Conservation (phyloP, 768 basidiomycete genomes). For the Clitopilus passeckerianus region DNA sequence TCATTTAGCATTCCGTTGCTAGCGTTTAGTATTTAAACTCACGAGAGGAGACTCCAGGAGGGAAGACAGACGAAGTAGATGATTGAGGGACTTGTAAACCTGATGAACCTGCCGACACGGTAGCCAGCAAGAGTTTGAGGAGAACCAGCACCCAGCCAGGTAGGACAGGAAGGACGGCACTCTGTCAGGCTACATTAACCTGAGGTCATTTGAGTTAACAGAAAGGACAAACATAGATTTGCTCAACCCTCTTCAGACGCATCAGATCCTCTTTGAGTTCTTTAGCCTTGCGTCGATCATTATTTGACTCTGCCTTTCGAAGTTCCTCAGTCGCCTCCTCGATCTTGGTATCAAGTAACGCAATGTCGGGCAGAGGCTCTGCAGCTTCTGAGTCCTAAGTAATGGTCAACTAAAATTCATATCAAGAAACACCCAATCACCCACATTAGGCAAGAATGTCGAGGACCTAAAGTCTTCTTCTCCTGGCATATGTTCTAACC, state of each 20-base stretch:
- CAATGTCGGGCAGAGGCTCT: constrained; percentile 71
- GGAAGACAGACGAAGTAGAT: constrained; percentile 66
- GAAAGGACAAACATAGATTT: constrained; percentile 70
- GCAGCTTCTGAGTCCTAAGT: constrained; percentile 51
- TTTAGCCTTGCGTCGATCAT: constrained; percentile 57
- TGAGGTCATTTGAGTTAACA: not conserved
- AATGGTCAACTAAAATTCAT: not conserved
- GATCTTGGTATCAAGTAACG: constrained; percentile 68
- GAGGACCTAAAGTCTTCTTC: constrained; percentile 53
- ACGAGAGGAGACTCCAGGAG: constrained; percentile 67
- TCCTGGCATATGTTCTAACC: constrained; percentile 76
- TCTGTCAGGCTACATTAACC: constrained; percentile 40
- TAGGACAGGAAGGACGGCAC: constrained; percentile 75
- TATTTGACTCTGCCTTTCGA: constrained; percentile 40
- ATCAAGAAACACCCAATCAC: constrained; percentile 6
- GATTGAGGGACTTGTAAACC: constrained; percentile 55
- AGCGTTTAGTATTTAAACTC: constrained; percentile 10
- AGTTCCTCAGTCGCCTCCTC: constrained; percentile 54
- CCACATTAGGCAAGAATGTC: constrained; percentile 38
- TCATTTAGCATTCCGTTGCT: constrained; percentile 2
- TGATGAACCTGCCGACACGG: constrained; percentile 77
- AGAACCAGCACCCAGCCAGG: constrained; percentile 92
- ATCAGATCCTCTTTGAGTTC: constrained; percentile 77
- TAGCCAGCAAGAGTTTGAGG: constrained; percentile 87
- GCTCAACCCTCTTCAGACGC: constrained; percentile 84